Evolutionary conservation across 805 yeast genomes (phyloP), one percentile per base, ranked within the genome.

Genomic region (Kurtzmaniella fragi): DNA sequence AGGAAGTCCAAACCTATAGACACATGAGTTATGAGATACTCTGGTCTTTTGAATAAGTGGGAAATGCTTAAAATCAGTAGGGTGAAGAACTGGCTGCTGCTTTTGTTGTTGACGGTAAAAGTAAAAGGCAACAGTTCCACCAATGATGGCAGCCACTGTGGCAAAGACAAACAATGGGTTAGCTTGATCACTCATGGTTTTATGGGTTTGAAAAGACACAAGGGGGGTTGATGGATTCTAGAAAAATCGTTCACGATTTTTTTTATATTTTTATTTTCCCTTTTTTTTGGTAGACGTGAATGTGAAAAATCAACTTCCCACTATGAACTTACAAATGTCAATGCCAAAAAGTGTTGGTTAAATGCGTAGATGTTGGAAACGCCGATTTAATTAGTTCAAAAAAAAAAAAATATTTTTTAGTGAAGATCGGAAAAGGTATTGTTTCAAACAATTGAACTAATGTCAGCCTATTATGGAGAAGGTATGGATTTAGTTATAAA

Each of bases 1-100:
- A 38, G 96, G 96, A 50, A 91, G 75, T 10, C 82, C 86, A 56
- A 91, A 88, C 56, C 90, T 77, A 67, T 87, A 86, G 42, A 88
- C 64, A 33, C 90, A 85, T 20, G 95, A 76, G 63, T 90, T 88
- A 60, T 85, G 91, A 31, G 84, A 73, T 17, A 91, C 70, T 31
- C 80, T 73, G 17, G 83, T 80, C 66, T 86, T 89, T 57, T 80
- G 78, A 50, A 83, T 76, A 56, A 90, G 70, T 43, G 91, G 91
- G 71, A 88, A 90, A 54, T 82, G 76, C 58, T 78, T 80, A 67
- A 82, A 88, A 38, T 73, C 71, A 46, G 77, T 82, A 31, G 82
- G 77, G 47, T 73, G 73, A 49, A 90, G 72, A 10, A 82, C 84
- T 25, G 77, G 72, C 41, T 69, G 57, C 13, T 62, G 58, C 45